These are phyloP conservation scores for Capsicum rhomboideum DNA, from an alignment of 257 asterid species.

Conservation along the genomic window DNA sequence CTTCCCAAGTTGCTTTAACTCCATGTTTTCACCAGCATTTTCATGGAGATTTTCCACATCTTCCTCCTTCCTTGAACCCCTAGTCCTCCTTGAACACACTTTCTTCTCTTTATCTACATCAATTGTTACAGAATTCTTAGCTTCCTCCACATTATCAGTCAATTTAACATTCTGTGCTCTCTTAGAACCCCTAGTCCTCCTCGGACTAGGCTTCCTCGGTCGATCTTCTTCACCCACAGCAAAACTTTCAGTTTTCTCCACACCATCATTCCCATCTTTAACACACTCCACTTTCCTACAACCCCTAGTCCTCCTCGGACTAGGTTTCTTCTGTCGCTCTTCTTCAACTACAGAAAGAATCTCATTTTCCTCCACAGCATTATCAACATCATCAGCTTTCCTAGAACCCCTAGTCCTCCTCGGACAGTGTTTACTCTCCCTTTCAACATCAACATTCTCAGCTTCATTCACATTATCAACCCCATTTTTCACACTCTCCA, in stretches of 20 bases:
- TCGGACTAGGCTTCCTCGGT: not conserved
- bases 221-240: constrained; percentile 2
- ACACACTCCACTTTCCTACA: not conserved
- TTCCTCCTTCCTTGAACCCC: constrained; percentile 24
- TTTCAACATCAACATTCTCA: not conserved
- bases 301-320: constrained; percentile 1
- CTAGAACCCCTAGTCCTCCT: constrained; percentile 11
- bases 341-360: constrained; percentile 18
- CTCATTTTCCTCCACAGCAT: not conserved
- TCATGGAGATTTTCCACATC: not conserved
- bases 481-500: not conserved
- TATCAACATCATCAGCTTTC: constrained; percentile 2
- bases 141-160: not conserved
- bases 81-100: constrained; percentile 29
- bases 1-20: not conserved
- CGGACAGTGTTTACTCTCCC: not conserved
- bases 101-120: constrained; percentile 4
- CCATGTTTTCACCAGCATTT: not conserved
- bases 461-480: not conserved
- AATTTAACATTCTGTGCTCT: not conserved
- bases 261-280: constrained; percentile 5
- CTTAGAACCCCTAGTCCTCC: constrained; percentile 7
- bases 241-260: constrained; percentile 1
- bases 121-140: not conserved
- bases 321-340: constrained; percentile 2